Conservation (phyloP, 306 rosid genomes). For the Fragaria ananassa region DNA sequence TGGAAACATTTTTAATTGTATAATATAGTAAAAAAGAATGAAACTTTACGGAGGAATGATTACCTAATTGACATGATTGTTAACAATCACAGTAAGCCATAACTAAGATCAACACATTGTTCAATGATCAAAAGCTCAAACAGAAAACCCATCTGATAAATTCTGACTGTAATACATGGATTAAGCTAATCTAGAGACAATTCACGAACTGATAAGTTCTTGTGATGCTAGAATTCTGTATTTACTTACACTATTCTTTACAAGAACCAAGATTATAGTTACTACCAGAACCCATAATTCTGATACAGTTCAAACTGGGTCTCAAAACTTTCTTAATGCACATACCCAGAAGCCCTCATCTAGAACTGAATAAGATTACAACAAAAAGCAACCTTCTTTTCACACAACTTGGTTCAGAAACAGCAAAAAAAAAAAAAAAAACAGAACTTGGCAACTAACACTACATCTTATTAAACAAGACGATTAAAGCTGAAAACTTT, state of each 20-base stretch:
- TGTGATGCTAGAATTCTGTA: constrained; percentile 3
- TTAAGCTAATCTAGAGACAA: neutral
- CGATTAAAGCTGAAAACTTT: neutral
- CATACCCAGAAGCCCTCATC: constrained; percentile 17
- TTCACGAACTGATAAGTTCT: neutral
- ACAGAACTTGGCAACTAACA: constrained; percentile 14
- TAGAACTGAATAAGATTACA: neutral
- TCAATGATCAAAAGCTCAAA: neutral
- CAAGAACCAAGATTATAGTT: neutral
- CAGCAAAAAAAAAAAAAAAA: constrained; percentile 7
- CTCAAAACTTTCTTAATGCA: neutral
- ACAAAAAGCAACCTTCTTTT: neutral
- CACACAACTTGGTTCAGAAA: constrained; percentile 9
- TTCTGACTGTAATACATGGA: neutral
- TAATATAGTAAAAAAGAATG: neutral
- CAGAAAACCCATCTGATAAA: neutral
- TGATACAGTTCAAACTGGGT: neutral
- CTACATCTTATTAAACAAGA: neutral
- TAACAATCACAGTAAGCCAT: neutral
- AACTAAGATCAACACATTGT: neutral
- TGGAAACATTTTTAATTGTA: neutral
- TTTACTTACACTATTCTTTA: constrained; percentile 15
- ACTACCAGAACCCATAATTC: neutral
- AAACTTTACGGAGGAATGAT: neutral
- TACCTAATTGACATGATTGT: neutral